Conservation (phyloP, 768 basidiomycete genomes). For the Boletus pseudopeckii region DNA sequence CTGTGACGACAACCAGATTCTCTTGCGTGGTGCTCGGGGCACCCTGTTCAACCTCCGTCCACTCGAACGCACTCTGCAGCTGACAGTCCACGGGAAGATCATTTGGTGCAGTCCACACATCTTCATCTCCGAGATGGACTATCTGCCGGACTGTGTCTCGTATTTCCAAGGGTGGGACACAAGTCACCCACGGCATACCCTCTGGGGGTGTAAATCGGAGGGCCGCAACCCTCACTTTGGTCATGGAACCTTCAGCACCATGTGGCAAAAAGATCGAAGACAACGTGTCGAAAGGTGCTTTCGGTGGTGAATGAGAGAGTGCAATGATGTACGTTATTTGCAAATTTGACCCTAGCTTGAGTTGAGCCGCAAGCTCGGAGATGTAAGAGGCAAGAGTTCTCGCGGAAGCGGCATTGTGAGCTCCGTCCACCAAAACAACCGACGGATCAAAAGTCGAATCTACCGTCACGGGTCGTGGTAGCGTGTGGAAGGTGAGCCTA, state of each 20-base stretch:
- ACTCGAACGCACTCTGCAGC: constrained; percentile 50
- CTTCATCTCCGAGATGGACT: constrained; percentile 36
- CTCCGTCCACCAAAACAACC: constrained; percentile 80
- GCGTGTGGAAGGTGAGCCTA: constrained; percentile 66
- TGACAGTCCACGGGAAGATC: constrained; percentile 32
- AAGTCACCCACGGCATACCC: constrained; percentile 92
- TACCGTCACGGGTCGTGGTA: constrained; percentile 21
- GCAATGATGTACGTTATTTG: constrained; percentile 69
- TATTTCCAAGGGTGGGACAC: constrained; percentile 54
- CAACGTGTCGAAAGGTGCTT: constrained; percentile 71
- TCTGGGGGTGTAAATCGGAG: constrained; percentile 71
- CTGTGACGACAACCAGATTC: constrained; percentile 71
- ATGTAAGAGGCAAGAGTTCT: constrained; percentile 61
- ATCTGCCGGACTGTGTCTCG: constrained; percentile 42
- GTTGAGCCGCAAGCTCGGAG: constrained; percentile 32
- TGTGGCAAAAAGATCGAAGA: constrained; percentile 55
- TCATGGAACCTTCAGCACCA: constrained; percentile 22
- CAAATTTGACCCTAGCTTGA: constrained; percentile 26
- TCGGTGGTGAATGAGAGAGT: constrained; percentile 85
- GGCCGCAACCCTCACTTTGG: constrained; percentile 49
- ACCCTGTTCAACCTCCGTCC: constrained; percentile 29
- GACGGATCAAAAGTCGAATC: constrained; percentile 22
- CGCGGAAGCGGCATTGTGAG: constrained; percentile 86
- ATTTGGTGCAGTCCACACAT: constrained; percentile 43
- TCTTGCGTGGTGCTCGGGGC: constrained; percentile 10